Conservation (phyloP, 257 asterid species). For the Solanum megistacrolobum region DNA sequence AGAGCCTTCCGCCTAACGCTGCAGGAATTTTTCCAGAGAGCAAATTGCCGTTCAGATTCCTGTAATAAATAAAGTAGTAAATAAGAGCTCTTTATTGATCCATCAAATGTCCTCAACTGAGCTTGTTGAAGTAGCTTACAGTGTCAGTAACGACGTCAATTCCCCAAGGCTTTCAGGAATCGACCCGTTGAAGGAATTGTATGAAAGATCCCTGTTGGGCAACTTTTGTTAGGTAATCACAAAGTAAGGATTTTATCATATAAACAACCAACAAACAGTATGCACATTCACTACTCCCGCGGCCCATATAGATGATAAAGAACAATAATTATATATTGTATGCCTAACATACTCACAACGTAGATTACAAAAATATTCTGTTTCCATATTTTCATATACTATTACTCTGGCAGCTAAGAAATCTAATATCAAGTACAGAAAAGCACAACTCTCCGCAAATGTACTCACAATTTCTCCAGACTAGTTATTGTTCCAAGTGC, state of each 20-base stretch:
- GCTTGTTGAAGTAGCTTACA: constrained; percentile 49
- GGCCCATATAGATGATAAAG: background rate
- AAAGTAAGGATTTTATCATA: background rate
- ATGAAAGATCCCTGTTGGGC: constrained; percentile 78
- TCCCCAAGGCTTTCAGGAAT: constrained; percentile 88
- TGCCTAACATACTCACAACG: background rate
- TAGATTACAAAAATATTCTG: background rate
- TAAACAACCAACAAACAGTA: background rate
- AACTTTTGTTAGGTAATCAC: constrained; percentile 11
- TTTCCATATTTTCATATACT: background rate
- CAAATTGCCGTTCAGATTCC: constrained; percentile 86
- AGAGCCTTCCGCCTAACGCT: constrained; percentile 83
- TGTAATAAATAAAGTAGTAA: constrained; percentile 14
- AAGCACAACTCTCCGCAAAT: background rate
- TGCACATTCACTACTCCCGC: background rate
- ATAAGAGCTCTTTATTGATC: background rate
- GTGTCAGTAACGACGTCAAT: constrained; percentile 45
- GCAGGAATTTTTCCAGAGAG: constrained; percentile 80
- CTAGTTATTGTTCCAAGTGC: constrained; percentile 59
- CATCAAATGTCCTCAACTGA: background rate
- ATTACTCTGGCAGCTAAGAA: background rate
- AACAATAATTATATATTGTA: background rate
- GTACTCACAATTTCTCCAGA: constrained; percentile 68
- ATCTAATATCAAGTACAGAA: background rate
- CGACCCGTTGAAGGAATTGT: constrained; percentile 76